Percentiles rank a stretch among this genome's conserved stretches.
These are phyloP conservation scores for Sarcodon aspratus DNA, from an alignment of 768 basidiomycete genomes.

Conservation along the genomic window DNA sequence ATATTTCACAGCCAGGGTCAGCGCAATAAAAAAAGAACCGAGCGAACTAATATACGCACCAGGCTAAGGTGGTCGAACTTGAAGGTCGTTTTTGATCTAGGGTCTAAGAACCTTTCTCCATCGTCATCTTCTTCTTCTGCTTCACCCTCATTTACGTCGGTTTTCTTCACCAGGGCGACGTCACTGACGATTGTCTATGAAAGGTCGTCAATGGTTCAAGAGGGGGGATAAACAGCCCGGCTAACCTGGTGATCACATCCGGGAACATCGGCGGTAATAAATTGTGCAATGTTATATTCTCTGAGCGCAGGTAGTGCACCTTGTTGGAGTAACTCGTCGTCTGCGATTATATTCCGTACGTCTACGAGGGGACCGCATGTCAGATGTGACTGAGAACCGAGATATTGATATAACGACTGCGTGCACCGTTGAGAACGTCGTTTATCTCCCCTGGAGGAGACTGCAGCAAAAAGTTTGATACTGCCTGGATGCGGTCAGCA, in stretches of 20 bases:
- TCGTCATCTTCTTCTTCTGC: slow-evolving; percentile 26
- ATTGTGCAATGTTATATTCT: slow-evolving; percentile 83
- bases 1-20: background rate
- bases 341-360: slow-evolving; percentile 79
- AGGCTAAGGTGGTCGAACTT: slow-evolving; percentile 77
- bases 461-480: slow-evolving; percentile 74
- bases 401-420: slow-evolving; percentile 6
- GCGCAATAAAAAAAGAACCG: background rate
- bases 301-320: slow-evolving; percentile 69
- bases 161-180: slow-evolving; percentile 34
- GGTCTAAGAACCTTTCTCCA: slow-evolving; percentile 74
- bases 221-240: background rate
- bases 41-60: slow-evolving; percentile 30
- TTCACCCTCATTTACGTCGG: background rate
- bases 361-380: slow-evolving; percentile 34
- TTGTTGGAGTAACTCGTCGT: slow-evolving; percentile 74
- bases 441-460: slow-evolving; percentile 95
- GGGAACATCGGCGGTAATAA: slow-evolving; percentile 79
- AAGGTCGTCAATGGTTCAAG: slow-evolving; percentile 1
- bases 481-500: slow-evolving; percentile 56
- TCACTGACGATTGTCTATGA: slow-evolving; percentile 74
- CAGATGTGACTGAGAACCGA: background rate
- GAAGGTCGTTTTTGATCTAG: slow-evolving; percentile 68
- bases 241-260: slow-evolving; percentile 65
- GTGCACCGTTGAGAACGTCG: slow-evolving; percentile 80